Evolutionary conservation across 768 basidiomycete species (phyloP), one percentile per base, ranked within the genome.

Genomic region (Boletus rubropictus): DNA sequence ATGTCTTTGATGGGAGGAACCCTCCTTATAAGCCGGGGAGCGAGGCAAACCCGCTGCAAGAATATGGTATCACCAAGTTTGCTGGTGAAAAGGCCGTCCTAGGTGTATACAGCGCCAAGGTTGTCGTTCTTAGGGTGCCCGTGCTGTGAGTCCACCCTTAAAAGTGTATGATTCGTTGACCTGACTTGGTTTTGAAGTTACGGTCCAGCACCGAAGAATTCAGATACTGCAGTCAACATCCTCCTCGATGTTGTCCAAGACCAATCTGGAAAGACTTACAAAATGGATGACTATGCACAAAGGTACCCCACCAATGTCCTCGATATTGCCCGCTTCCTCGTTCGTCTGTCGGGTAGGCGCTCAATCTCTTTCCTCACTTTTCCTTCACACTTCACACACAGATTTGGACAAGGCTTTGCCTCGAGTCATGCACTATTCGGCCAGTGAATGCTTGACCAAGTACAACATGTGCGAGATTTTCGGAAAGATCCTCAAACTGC

Each of bases 251-350:
- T 95, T 28, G 89, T 96, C 0, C 72, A 80, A 50, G 89, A 94
- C 60, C 88, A 87, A 55, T 86, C 85, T 5, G 89, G 88, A 3
- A 93, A 93, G 69, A 71, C 69, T 29, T 93, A 93, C 72, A 90
- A 83, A 65, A 97, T 97, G 95, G 95, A 99, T 62, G 85, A 95
- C 64, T 95, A 83, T 62, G 92, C 90, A 21, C 89, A 85, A 15
- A 78, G 95, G 24, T 95, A 86, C 68, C 95, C 95, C 0, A 98
- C 95, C 21, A 92, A 92, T 58, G 83, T 90, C 10, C 58, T 83
- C 27, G 94, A 97, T 60, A 85, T 97, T 44, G 92, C 87, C 2
- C 72, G 79, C 18, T 94, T 95, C 59, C 74, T 97, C 27, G 82
- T 84, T 35, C 82, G 87, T 32, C 72, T 95, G 4, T 72, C 80